Evolutionary conservation across 225 moss, liverwort and hornwort genomes (phyloP), one percentile per base, ranked within the genome.

Genomic region (Asterella californica): DNA sequence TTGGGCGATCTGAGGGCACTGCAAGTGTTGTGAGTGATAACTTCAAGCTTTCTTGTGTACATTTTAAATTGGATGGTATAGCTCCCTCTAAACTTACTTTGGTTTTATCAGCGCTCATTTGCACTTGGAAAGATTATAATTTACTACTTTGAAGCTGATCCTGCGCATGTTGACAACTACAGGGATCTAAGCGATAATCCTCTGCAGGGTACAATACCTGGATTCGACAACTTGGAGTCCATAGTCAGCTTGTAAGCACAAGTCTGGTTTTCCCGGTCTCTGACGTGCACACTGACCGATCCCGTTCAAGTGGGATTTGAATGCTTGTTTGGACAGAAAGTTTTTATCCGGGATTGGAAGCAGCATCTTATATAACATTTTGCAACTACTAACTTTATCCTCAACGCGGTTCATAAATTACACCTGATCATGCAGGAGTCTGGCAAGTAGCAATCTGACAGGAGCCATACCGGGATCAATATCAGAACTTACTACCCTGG

Each of bases 211-310:
- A 29, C 55, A 9, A 82, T 82, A 27, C 82, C 82, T 54, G 70
- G 42, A 1, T 70, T 72, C 70, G 78, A 77, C 76, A 70, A 82
- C 69, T 54, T 82, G 37, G 5, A 61, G 45, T 54, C 78, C 38
- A 53, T 82, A 34, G 77, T 82, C 71, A 82, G 82, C 78, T 70
- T 82, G 82, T 82, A 69, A 82, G 82, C 55, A 50, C 29, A n/a
- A 14, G 21, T 59, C 24, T 74, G 33, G 27, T 33, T 53, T 47
- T 27, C 24, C 25, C 19, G 14, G 25, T 42, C 9, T 71, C 37
- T 70, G 70, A 12, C 22, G 24, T 22, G 59, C 24, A 6, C 7
- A 7, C 61, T 61, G 7, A 0, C 61, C n/a, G n/a, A 27, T 61
- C 27, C 22, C 22, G n/a, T 9, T 27, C 3, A 27, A 0, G 25